These are phyloP conservation scores for Megacollybia marginata DNA, from an alignment of 768 basidiomycete genomes.

Conservation along the genomic window DNA sequence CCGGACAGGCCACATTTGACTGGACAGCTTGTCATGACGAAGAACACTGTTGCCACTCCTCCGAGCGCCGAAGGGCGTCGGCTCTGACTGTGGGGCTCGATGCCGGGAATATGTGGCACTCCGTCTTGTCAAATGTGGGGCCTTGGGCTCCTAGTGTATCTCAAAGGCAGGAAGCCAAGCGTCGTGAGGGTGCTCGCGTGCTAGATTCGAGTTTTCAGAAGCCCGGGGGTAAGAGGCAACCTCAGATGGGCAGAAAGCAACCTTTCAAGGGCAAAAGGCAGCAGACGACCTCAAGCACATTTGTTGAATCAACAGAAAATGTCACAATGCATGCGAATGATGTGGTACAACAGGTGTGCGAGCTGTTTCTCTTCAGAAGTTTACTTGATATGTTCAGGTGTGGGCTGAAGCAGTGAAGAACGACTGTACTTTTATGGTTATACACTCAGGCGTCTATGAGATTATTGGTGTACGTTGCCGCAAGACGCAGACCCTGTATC, in stretches of 20 bases:
- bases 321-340: not conserved
- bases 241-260: no score
- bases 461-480: constrained; percentile 5
- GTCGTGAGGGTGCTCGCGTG: not conserved
- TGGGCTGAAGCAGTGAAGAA: constrained; percentile 5
- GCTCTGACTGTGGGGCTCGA: not conserved
- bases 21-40: not conserved
- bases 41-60: not conserved
- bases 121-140: not conserved
- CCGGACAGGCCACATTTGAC: not conserved
- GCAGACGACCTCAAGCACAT: no score
- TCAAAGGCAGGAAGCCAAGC: not conserved
- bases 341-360: not conserved
- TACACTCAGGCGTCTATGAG: constrained; percentile 3
- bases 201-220: not conserved
- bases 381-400: not conserved
- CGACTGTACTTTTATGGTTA: constrained; percentile 4
- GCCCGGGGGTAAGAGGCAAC: no score
- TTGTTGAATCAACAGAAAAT: no score
- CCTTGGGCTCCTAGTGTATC: not conserved
- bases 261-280: no score
- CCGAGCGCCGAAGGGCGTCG: not conserved
- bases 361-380: not conserved
- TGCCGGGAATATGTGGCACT: not conserved
- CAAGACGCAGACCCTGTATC: constrained; percentile 3